Conservation (phyloP, 1,284 basidiomycete genomes). For the Veloporphyrellus conicus region DNA sequence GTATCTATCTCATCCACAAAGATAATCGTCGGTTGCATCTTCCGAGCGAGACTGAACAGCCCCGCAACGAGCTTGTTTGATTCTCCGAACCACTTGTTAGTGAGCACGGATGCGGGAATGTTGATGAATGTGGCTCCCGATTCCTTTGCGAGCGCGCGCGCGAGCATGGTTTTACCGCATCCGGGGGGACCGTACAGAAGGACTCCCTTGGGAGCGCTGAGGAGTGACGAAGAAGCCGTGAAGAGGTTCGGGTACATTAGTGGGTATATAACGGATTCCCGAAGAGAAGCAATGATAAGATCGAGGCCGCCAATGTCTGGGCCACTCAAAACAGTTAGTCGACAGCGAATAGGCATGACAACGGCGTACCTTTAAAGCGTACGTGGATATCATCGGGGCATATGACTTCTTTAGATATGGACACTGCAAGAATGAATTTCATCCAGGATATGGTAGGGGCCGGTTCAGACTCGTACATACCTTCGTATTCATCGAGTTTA, state of each 20-base stretch:
- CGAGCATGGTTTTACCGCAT: slow-evolving; percentile 93
- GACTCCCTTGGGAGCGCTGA: slow-evolving; percentile 76
- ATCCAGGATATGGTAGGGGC: neutral
- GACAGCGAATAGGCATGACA: neutral
- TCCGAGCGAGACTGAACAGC: slow-evolving; percentile 83
- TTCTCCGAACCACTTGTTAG: slow-evolving; percentile 97
- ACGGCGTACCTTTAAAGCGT: slow-evolving; percentile 59
- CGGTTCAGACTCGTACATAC: slow-evolving; percentile 42
- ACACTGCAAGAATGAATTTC: slow-evolving; percentile 42
- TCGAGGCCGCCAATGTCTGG: slow-evolving; percentile 95
- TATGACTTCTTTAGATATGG: slow-evolving; percentile 80
- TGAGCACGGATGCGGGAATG: slow-evolving; percentile 73
- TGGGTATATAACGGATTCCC: slow-evolving; percentile 96
- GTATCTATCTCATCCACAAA: slow-evolving; percentile 98
- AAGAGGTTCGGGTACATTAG: slow-evolving; percentile 91
- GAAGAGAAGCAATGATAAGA: slow-evolving; percentile 82
- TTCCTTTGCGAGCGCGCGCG: slow-evolving; percentile 94
- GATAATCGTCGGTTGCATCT: slow-evolving; percentile 83
- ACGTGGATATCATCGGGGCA: slow-evolving; percentile 81
- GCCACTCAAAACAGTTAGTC: slow-evolving; percentile 1
- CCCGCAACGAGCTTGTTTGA: slow-evolving; percentile 96
- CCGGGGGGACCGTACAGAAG: slow-evolving; percentile 88
- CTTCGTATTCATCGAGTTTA: slow-evolving; percentile 76
- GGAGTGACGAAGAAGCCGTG: slow-evolving; percentile 64
- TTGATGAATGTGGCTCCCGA: slow-evolving; percentile 96